Conservation (phyloP, 1,139 yeast species). For the Chernovozyma aurita region DNA sequence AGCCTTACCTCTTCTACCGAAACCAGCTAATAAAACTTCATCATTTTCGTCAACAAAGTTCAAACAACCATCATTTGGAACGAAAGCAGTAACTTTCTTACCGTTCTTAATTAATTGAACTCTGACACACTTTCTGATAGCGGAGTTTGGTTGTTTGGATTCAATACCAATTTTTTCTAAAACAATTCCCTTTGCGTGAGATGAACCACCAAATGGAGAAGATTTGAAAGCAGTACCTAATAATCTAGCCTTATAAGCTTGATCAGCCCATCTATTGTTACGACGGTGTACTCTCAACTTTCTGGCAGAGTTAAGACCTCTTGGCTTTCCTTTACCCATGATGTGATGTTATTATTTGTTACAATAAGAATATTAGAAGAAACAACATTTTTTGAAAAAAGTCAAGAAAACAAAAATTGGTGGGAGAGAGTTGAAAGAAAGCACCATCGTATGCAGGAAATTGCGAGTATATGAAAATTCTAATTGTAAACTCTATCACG, state of each 20-base stretch:
- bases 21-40: conserved; percentile 99
- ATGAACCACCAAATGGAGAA: conserved; percentile 99
- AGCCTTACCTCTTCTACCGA: conserved; percentile 99
- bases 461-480: not conserved
- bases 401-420: not conserved
- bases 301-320: conserved; percentile 99
- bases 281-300: conserved; percentile 99
- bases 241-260: conserved; percentile 96
- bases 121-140: conserved; percentile 99
- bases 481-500: not conserved
- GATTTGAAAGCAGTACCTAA: conserved; percentile 99
- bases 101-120: conserved; percentile 99
- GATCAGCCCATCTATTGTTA: conserved; percentile 99
- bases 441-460: not conserved
- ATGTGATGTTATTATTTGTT: conserved; percentile 20
- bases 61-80: conserved; percentile 99
- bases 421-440: not conserved
- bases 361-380: conserved; percentile 1
- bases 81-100: conserved; percentile 99
- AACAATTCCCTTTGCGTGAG: conserved; percentile 99
- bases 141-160: conserved; percentile 99
- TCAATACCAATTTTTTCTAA: conserved; percentile 99
- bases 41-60: conserved; percentile 99
- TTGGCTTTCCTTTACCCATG: conserved; percentile 93
- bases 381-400: conserved; percentile 5